Percentiles rank a stretch among this genome's conserved stretches.
Evolutionary conservation across 441 rosid genomes (phyloP).

Genomic region (Bocquillonia castaneifolia): DNA sequence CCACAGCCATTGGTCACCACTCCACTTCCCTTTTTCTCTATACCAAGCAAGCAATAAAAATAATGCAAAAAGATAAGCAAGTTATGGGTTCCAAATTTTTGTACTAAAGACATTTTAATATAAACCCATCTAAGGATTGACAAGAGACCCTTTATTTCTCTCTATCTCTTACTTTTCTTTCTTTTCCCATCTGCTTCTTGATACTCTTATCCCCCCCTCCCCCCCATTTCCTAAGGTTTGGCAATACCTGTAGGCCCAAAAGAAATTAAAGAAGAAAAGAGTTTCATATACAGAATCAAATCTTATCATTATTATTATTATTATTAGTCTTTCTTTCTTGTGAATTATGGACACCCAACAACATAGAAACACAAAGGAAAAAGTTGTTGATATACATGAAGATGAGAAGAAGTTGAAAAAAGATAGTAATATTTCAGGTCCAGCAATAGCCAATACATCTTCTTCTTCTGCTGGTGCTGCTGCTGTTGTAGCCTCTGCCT

Average conservation of each 20-base stretch:
- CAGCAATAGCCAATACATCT: no score
- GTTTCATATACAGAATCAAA: slow-evolving; percentile 23
- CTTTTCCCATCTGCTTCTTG: slow-evolving; percentile 19
- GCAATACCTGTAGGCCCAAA: slow-evolving; percentile 22
- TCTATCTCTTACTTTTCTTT: slow-evolving; percentile 7
- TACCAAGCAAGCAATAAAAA: neutral
- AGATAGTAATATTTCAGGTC: no score
- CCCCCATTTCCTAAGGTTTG: slow-evolving; percentile 25
- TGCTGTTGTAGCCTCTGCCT: slow-evolving; percentile 21
- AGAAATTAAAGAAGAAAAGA: slow-evolving; percentile 20
- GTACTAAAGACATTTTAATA: slow-evolving; percentile 20
- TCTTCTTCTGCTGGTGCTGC: no score
- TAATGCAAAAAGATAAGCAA: slow-evolving; percentile 27
- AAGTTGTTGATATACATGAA: slow-evolving; percentile 25
- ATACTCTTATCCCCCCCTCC: slow-evolving; percentile 23
- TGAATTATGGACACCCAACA: slow-evolving; percentile 46
- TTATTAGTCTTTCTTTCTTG: slow-evolving; percentile 16
- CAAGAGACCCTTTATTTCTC: slow-evolving; percentile 14
- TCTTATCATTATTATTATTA: slow-evolving; percentile 1
- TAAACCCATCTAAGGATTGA: slow-evolving; percentile 25
- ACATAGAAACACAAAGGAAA: slow-evolving; percentile 33
- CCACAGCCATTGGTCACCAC: slow-evolving; percentile 36
- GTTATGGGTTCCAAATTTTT: slow-evolving; percentile 21
- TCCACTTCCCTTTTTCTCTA: slow-evolving; percentile 16
- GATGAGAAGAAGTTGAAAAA: slow-evolving; percentile 34